Base-by-base conservation (phyloP, 768 basidiomycete species). In the Rhizopogon vinicolor region DNA sequence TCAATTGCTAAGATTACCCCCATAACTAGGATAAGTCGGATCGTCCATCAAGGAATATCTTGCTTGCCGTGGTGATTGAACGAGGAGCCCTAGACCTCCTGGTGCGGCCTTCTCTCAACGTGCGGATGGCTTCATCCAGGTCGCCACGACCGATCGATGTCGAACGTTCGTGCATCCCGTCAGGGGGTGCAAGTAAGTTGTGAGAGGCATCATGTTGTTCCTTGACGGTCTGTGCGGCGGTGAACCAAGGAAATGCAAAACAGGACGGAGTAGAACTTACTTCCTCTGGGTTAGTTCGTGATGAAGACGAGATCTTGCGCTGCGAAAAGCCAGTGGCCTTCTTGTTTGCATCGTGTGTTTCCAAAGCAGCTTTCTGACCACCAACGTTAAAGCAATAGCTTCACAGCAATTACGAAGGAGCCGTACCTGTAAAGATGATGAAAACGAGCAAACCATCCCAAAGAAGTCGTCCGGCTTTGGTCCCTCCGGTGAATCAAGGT, bases 401-500 rank as follows among this genome's bases (percentile, higher is more conserved):
- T 3, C 37, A 16, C 14, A 35, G 14, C 18, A 39, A 35, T 29
- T 13, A 9, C 7, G 9, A 31, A 16, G 2, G 14, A 1, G 9
- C 63, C 73, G 51, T 58, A 85, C 87, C 80, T 86, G 84, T 18
- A 94, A 74, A 1, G 82, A 82, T 0, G 82, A 81, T 0, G 86
- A 87, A 69, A 93, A 93, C 0, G 85, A 80, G n/a, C 81, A 75
- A 44, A 93, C 78, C 53, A 86, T 70, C 0, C 78, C 81, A 62
- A 97, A 95, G 65, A 97, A 85, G 58, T 90, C 88, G 66, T 95
- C 94, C 0, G 89, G 82, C 63, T 87, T 91, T 3, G 79, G 78
- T 1, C 83, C 75, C 14, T 91, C 84, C 0, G 82, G 75, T 0
- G 81, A 74, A 50, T 84, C 80, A 2, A 84, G 80, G 52, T 77